These are phyloP conservation scores for Xylaria telfairii DNA, from an alignment of 495 filamentous ascomycete genomes.

Conservation along the genomic window DNA sequence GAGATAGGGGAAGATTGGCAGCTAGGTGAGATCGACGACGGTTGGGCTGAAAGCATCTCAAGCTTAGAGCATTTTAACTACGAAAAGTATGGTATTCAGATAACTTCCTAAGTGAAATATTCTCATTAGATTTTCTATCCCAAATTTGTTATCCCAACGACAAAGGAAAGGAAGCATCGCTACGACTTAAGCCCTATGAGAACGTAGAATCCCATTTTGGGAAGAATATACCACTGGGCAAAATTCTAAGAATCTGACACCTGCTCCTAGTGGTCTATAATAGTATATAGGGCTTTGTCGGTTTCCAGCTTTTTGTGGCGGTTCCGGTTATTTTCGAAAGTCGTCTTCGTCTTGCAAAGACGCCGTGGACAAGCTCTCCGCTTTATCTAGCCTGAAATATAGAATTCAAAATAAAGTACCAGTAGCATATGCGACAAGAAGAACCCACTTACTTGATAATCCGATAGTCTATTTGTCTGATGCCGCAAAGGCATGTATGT, in stretches of 20 bases:
- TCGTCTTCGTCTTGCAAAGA: not conserved
- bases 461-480: not conserved
- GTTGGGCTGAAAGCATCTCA: conserved; percentile 60
- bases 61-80: conserved; percentile 69
- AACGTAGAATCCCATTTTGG: too few species aligned
- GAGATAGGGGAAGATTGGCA: conserved; percentile 47
- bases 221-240: too few species aligned
- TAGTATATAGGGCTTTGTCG: too few species aligned
- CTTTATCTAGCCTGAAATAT: not conserved
- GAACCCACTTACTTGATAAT: not conserved
- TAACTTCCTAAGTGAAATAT: not conserved
- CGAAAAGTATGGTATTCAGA: conserved; percentile 26
- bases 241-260: too few species aligned
- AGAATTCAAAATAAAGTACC: not conserved
- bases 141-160: too few species aligned
- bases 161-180: too few species aligned
- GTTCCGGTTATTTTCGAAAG: not conserved
- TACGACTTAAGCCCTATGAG: too few species aligned
- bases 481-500: not conserved
- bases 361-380: not conserved
- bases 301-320: not conserved
- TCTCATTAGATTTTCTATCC: not conserved
- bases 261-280: too few species aligned
- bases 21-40: conserved; percentile 62
- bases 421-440: not conserved